These are phyloP conservation scores for Camellia lanceoleosa DNA, from an alignment of 148 eudicot genomes.

Conservation along the genomic window DNA sequence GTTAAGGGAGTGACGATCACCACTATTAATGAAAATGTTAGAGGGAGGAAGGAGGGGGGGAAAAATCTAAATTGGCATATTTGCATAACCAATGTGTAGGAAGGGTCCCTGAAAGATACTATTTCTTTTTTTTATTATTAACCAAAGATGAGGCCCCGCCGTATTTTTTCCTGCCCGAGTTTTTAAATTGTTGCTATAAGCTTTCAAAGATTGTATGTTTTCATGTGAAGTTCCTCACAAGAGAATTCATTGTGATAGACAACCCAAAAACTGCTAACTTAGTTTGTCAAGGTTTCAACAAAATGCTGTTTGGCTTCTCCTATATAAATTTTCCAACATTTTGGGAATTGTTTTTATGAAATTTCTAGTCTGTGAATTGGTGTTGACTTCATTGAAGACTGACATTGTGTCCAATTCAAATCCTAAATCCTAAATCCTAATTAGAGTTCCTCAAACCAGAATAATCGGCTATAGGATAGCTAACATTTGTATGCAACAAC, in stretches of 20 bases:
- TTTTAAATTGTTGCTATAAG: neutral
- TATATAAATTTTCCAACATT: neutral
- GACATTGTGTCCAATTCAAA: neutral
- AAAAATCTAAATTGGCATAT: no score
- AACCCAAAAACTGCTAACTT: neutral
- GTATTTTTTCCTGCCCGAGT: neutral
- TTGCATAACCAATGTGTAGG: no score
- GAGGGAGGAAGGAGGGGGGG: no score
- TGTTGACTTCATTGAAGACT: neutral
- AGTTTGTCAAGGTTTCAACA: neutral
- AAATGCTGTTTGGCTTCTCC: neutral
- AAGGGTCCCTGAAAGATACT: no score
- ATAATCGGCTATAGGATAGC: neutral
- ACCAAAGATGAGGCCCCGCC: neutral
- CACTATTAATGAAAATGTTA: no score
- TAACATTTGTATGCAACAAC: neutral
- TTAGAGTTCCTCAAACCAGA: neutral
- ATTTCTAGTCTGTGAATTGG: neutral
- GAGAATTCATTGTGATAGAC: neutral
- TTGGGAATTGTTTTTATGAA: neutral
- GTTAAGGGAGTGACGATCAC: no score
- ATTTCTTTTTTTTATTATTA: no score
- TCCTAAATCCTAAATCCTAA: neutral
- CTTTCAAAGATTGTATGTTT: neutral
- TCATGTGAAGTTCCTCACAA: neutral